Evolutionary conservation across 371 early-diverging fungal genomes (phyloP).

Genomic region (Mortierella sp.): DNA sequence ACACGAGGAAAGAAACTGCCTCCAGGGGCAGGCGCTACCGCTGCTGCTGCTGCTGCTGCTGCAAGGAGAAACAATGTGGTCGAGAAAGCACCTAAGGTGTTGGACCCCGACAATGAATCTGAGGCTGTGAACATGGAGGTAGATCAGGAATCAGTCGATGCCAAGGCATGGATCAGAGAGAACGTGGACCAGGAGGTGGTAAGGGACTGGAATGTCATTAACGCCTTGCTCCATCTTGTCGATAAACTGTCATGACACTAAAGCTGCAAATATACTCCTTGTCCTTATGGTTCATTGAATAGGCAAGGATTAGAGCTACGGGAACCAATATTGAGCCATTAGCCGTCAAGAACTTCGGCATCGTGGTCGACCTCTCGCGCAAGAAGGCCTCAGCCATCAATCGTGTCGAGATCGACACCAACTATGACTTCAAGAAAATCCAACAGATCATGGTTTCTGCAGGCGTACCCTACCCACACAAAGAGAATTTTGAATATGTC

Average conservation of each 20-base stretch:
- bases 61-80: not conserved
- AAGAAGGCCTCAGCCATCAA: conserved; percentile 67
- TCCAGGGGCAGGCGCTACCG: not conserved
- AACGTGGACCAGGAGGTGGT: conserved; percentile 67
- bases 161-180: conserved; percentile 66
- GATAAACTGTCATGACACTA: not conserved
- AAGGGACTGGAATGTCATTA: not conserved
- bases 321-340: conserved; percentile 63
- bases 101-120: conserved; percentile 26
- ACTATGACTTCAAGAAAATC: conserved; percentile 62
- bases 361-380: conserved; percentile 65
- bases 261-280: not conserved
- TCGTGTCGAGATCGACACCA: conserved; percentile 68
- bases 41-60: conserved; percentile 4
- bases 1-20: conserved; percentile 6
- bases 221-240: too few relatives aligned
- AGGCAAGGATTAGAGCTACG: conserved; percentile 66
- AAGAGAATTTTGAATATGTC: conserved; percentile 65
- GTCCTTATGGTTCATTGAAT: not conserved
- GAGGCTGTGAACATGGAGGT: conserved; percentile 32
- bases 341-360: conserved; percentile 68
- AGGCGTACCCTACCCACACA: conserved; percentile 64
- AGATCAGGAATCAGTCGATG: conserved; percentile 52
- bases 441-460: conserved; percentile 76
- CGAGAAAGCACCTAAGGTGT: conserved; percentile 29